Evolutionary conservation across 2,329 filamentous ascomycete genomes (phyloP), one percentile per base, ranked within the genome.

Genomic region (Cladobotryum mycophilum): DNA sequence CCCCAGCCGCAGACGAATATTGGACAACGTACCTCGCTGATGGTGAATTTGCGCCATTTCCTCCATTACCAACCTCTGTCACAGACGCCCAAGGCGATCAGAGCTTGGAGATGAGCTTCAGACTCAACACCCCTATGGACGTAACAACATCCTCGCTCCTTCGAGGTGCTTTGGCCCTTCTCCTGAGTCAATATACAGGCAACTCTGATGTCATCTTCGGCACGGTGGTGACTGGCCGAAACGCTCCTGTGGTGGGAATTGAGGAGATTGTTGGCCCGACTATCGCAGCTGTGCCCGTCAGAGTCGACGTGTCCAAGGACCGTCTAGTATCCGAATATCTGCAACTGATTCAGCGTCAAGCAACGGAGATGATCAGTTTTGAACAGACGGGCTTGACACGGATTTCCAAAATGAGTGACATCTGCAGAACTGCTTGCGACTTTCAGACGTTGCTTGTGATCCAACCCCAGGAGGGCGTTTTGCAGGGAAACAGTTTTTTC

Each of bases 151-250:
- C 9, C 17, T 3, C 41, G 25, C 20, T 43, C 2, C n/a, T 43
- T 14, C 41, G 41, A 6, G 41, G 41, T 1, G 50, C 53, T n/a
- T 51, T 53, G 52, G 56, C 55, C 13, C 11, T 47, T 11, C 13
- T 45, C 15, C n/a, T 53, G 4, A 55, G 51, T 17, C 46, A 53
- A 17, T 52, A 47, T 15, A 50, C 51, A 2, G 52, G 44, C 5
- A 52, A 48, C 1, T 3, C 15, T 0, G 71, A 75, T 45, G 48
- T 65, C 3, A 13, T 61, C 13, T 66, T 64, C 34, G 64, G 63
- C 1, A 48, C 56, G 3, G 55, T 58, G 3, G 45, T 61, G 1
- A 58, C 56, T 0, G 64, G 65, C 1, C 58, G 63, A 0, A 53
- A 60, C 3, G 58, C 58, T 1, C 53, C 59, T 1, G 45, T 66